Conservation (phyloP, 768 basidiomycete genomes). For the Bullera alba region DNA sequence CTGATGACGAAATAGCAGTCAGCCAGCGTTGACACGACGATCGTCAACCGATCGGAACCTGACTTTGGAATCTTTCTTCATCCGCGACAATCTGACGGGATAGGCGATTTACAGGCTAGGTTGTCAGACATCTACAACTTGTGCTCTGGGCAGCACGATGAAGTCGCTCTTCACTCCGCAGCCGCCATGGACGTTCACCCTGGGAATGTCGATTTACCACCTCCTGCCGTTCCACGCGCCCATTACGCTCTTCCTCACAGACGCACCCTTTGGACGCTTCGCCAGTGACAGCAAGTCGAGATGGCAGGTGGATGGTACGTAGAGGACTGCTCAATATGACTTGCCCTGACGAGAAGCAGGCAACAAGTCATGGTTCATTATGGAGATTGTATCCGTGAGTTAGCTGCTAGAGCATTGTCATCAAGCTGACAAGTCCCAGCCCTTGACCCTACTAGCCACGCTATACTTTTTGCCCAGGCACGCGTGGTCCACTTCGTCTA, state of each 20-base stretch:
- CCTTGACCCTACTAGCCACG: constrained; percentile 30
- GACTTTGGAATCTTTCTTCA: no score
- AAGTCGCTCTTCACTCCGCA: no score
- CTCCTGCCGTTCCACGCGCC: constrained; percentile 41
- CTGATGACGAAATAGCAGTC: no score
- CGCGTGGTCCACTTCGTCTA: constrained; percentile 9
- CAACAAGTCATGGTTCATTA: constrained; percentile 39
- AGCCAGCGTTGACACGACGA: no score
- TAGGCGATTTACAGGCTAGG: no score
- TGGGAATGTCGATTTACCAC: no score
- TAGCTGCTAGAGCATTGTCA: background rate
- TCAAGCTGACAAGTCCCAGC: constrained; percentile 14
- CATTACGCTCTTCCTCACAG: constrained; percentile 51
- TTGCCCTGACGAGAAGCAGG: constrained; percentile 10
- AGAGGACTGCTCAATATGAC: background rate
- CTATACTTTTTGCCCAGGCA: constrained; percentile 8
- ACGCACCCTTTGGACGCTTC: constrained; percentile 80
- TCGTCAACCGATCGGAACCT: no score
- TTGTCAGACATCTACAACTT: no score
- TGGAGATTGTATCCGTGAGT: constrained; percentile 42
- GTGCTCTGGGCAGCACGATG: no score
- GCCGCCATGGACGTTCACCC: no score
- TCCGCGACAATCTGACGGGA: no score
- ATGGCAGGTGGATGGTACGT: constrained; percentile 57
- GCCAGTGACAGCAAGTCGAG: constrained; percentile 50